Evolutionary conservation across 2,329 filamentous ascomycete species (phyloP).

Genomic region (Trichophyton verrucosum): DNA sequence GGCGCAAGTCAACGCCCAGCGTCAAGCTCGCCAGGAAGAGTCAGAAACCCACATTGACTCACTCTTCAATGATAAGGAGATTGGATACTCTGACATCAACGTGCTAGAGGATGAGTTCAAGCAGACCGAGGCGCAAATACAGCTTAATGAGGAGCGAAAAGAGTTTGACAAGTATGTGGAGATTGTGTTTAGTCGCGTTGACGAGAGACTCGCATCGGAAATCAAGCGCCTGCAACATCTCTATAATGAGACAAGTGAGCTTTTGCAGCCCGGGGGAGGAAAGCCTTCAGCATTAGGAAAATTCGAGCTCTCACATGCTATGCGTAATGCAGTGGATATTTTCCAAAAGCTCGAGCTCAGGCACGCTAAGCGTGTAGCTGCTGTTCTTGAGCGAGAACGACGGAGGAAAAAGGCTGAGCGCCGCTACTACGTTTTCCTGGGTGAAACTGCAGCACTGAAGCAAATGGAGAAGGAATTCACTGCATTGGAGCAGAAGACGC

Average conservation of each 20-base stretch:
- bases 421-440: conserved; percentile 39
- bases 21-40: conserved; percentile 39
- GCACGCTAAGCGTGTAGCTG: conserved; percentile 38
- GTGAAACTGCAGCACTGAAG: conserved; percentile 41
- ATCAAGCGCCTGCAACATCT: conserved; percentile 37
- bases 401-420: conserved; percentile 44
- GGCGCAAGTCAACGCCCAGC: conserved; percentile 36
- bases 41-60: conserved; percentile 42
- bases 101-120: conserved; percentile 45
- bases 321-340: conserved; percentile 35
- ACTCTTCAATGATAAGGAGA: conserved; percentile 45
- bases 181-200: conserved; percentile 40
- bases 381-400: conserved; percentile 42
- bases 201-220: conserved; percentile 37
- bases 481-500: conserved; percentile 39
- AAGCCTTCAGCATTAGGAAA: conserved; percentile 20
- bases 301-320: conserved; percentile 30
- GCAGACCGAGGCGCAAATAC: conserved; percentile 38
- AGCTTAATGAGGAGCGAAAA: conserved; percentile 41
- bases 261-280: conserved; percentile 28
- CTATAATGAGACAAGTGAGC: conserved; percentile 33
- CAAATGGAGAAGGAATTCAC: conserved; percentile 38
- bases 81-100: conserved; percentile 46
- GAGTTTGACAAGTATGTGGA: conserved; percentile 41
- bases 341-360: conserved; percentile 39